These are phyloP conservation scores for Boletus rubroflammeus DNA, from an alignment of 768 basidiomycete species.

Conservation along the genomic window DNA sequence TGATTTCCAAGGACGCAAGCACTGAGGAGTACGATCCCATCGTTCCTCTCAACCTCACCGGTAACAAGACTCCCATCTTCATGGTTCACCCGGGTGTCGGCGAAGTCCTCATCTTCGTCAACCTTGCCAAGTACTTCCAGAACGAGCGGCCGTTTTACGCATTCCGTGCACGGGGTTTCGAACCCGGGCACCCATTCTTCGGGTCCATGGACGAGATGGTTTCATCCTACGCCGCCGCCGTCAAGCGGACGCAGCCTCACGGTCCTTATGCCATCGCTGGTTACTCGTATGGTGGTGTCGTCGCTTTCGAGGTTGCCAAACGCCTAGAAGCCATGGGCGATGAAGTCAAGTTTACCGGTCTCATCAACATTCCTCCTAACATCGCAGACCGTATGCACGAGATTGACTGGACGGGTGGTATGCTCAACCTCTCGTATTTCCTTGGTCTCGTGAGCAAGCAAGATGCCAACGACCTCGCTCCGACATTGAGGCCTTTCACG, in stretches of 20 bases:
- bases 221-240: constrained; percentile 32
- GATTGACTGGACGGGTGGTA: constrained; percentile 25
- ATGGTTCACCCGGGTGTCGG: constrained; percentile 45
- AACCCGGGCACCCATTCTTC: constrained; percentile 36
- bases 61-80: constrained; percentile 41
- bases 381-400: constrained; percentile 42
- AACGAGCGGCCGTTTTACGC: constrained; percentile 44
- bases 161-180: constrained; percentile 43
- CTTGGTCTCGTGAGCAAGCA: constrained; percentile 33
- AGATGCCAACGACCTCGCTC: constrained; percentile 20
- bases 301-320: constrained; percentile 43
- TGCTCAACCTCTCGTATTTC: constrained; percentile 42
- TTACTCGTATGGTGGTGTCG: constrained; percentile 44
- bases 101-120: too few relatives aligned
- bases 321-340: constrained; percentile 34
- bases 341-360: constrained; percentile 38
- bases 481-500: constrained; percentile 16
- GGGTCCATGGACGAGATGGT: constrained; percentile 40
- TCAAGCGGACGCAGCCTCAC: constrained; percentile 32
- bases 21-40: constrained; percentile 37
- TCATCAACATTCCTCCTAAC: constrained; percentile 42
- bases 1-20: constrained; percentile 19
- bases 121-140: constrained; percentile 38
- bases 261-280: constrained; percentile 44
- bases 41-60: constrained; percentile 38